Conservation (phyloP, 148 eudicot species). For the Silene conica region DNA sequence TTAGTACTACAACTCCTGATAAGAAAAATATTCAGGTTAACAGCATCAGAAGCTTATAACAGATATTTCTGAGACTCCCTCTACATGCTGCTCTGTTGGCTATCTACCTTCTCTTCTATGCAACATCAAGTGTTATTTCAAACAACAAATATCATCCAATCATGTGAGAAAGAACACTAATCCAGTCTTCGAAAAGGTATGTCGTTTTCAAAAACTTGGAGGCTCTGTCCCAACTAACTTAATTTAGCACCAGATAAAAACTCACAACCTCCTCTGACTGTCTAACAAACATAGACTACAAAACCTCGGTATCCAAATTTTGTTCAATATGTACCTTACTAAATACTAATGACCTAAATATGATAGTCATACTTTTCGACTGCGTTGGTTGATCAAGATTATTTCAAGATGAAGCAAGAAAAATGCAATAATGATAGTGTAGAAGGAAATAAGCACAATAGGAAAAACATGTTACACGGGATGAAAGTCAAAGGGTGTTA, state of each 20-base stretch:
- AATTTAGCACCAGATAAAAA: neutral
- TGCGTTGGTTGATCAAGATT: neutral
- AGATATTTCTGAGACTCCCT: neutral
- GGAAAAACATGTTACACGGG: neutral
- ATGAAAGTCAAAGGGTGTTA: neutral
- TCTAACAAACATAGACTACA: neutral
- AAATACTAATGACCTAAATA: neutral
- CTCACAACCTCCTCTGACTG: neutral
- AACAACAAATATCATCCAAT: neutral
- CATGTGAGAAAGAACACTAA: neutral
- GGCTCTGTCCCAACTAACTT: neutral
- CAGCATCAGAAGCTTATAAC: neutral
- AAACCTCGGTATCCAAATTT: neutral
- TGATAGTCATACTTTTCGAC: neutral
- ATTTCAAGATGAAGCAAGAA: neutral
- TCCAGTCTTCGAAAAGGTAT: neutral
- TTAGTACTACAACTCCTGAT: neutral
- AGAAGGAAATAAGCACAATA: neutral
- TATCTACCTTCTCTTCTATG: neutral
- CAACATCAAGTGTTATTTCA: neutral
- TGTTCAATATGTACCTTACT: neutral
- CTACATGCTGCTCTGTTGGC: neutral
- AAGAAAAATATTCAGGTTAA: neutral
- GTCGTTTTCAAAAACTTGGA: neutral
- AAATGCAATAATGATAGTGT: neutral